Evolutionary conservation across 306 rosid species (phyloP), one percentile per base, ranked within the genome.

Genomic region (Cicer bijugum): DNA sequence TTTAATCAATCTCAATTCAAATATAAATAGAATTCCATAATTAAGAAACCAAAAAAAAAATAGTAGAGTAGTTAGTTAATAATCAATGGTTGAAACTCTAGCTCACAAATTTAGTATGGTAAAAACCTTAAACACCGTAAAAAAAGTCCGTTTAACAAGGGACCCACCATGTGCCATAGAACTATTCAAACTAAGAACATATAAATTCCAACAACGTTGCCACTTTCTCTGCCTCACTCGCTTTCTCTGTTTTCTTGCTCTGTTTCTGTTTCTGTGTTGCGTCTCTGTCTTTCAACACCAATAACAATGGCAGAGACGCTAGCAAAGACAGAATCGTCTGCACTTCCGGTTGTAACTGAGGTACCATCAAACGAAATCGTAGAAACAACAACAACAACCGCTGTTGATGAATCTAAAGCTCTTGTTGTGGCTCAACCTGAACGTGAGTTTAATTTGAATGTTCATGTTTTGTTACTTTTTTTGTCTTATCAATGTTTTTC

Each of bases 291-390:
- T 64, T 15, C 12, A 35, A 33, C 9, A 11, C 37, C 14, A 73
- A 44, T 23, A 40, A 8, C 78, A 33, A 88, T 87, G 98, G 87
- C 82, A 40, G 78, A 75, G 63, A 82, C 67, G 51, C 75, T 76
- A 75, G 65, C 69, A 47, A 81, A 67, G 60, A 62, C 66, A 5
- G 86, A 83, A 75, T 65, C 80, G 6, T 59, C 37, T 42, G 42
- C 67, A 58, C 66, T 20, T 53, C 67, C 73, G 0, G 68, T 65
- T 42, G 63, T 38, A 33, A 81, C 83, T 45, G 69, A 66, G 38
- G 75, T 23, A 6, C 83, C 88, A 12, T 78, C 86, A 0, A 15
- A 33, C 10, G 46, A 79, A 1, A 66, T 35, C 47, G 83, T 51
- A 20, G 64, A 16, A 59, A 78, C 40, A 80, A 90, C 14, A 14